Evolutionary conservation across 305 asterid species (phyloP).

Genomic region (Solanum hybrid): DNA sequence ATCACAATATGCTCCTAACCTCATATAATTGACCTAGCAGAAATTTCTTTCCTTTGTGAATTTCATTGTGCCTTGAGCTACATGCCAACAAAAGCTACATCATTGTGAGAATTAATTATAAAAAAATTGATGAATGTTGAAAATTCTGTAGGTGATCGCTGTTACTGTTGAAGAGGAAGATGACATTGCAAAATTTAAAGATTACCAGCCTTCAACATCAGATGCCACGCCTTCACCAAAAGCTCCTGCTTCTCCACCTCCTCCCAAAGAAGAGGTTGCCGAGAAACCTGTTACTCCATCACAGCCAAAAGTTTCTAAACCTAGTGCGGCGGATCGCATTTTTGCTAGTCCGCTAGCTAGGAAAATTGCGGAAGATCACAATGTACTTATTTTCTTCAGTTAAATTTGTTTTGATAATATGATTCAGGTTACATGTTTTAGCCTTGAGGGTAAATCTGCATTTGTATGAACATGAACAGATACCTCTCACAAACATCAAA

Average conservation of each 20-base stretch:
- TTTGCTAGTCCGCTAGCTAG: slow-evolving; percentile 96
- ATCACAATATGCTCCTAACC: not conserved
- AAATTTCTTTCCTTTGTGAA: not conserved
- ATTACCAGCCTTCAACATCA: slow-evolving; percentile 66
- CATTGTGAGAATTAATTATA: not conserved
- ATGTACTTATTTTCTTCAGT: slow-evolving; percentile 27
- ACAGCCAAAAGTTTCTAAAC: slow-evolving; percentile 54
- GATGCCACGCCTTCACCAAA: slow-evolving; percentile 58
- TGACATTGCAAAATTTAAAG: slow-evolving; percentile 72
- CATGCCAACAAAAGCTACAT: not conserved
- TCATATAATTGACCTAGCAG: not conserved
- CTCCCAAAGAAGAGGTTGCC: slow-evolving; percentile 52
- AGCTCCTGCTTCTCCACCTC: slow-evolving; percentile 51
- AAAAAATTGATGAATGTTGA: not conserved
- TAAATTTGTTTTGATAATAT: not conserved
- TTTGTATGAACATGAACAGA: slow-evolving; percentile 31
- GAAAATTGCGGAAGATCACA: slow-evolving; percentile 77
- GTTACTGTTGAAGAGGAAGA: slow-evolving; percentile 95
- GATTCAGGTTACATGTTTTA: not conserved
- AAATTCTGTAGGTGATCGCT: slow-evolving; percentile 52
- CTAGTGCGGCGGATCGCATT: slow-evolving; percentile 62
- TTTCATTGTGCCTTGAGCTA: not conserved
- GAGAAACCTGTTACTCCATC: slow-evolving; percentile 44
- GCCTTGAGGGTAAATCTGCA: not conserved
- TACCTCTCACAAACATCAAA: slow-evolving; percentile 62